phyloP scores from a whole-genome alignment of 2,329 filamentous ascomycete genomes.

The Aureobasidium sp. region DNA sequence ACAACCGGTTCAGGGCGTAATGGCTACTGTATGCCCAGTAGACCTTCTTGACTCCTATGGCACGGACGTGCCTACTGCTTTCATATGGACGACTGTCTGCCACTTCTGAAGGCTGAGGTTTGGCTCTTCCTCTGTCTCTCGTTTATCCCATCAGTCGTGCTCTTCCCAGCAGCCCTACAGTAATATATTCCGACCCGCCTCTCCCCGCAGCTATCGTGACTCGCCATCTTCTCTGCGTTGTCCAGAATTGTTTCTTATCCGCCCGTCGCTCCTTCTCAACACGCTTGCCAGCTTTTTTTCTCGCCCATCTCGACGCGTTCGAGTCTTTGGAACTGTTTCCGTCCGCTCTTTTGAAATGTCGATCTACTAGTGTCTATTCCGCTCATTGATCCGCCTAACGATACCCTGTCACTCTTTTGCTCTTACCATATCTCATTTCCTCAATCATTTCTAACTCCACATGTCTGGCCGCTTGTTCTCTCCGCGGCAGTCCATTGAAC shows the following conservation, averaged over 20 bases:
- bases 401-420: conserved; percentile 15
- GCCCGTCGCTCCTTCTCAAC: not conserved
- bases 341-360: conserved; percentile 16
- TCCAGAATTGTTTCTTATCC: conserved; percentile 1
- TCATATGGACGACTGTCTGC: conserved; percentile 9
- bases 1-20: conserved; percentile 13
- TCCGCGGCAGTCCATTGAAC: conserved; percentile 17
- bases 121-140: conserved; percentile 7
- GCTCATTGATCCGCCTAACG: conserved; percentile 11
- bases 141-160: conserved; percentile 8
- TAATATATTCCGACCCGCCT: conserved; percentile 10
- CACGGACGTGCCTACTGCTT: conserved; percentile 8
- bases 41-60: conserved; percentile 12
- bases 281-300: conserved; percentile 13
- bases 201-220: conserved; percentile 10
- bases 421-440: not conserved
- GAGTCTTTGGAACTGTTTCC: not conserved
- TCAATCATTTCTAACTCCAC: conserved; percentile 3
- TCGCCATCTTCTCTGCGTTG: conserved; percentile 12
- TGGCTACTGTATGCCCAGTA: conserved; percentile 16
- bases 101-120: conserved; percentile 4
- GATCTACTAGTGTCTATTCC: conserved; percentile 16
- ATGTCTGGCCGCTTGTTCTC: conserved; percentile 19
- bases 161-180: conserved; percentile 10
- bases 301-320: conserved; percentile 6